Conservation (phyloP, 139 green algal species). For the Yamagishiella unicocca region DNA sequence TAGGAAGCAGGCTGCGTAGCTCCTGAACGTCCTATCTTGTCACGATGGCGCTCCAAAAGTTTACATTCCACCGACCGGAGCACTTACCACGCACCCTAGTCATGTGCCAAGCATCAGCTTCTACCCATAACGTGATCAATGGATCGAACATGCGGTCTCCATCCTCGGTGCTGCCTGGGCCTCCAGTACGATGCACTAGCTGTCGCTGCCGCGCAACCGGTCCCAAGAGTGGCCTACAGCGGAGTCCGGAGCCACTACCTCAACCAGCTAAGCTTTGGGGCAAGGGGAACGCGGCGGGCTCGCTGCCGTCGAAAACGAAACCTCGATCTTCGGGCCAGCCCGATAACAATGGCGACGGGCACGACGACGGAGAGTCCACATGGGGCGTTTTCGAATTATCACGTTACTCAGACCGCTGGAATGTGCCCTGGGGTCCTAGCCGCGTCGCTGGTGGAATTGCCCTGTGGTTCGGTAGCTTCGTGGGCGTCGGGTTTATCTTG, state of each 20-base stretch:
- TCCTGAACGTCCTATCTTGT: too few relatives aligned
- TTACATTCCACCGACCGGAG: too few relatives aligned
- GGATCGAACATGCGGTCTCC: neutral
- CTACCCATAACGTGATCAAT: neutral
- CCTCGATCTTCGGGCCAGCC: neutral
- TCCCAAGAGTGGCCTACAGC: neutral
- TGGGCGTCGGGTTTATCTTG: slow-evolving; percentile 76
- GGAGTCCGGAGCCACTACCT: neutral
- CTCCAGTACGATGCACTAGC: neutral
- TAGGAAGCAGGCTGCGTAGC: too few relatives aligned
- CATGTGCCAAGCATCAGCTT: too few relatives aligned
- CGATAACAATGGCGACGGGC: neutral
- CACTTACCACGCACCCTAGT: too few relatives aligned
- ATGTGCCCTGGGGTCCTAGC: slow-evolving; percentile 80
- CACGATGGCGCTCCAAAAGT: too few relatives aligned
- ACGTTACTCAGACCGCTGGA: slow-evolving; percentile 68
- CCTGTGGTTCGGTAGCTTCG: slow-evolving; percentile 76
- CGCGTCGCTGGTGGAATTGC: slow-evolving; percentile 73
- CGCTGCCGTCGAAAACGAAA: neutral
- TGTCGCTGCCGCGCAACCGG: neutral
- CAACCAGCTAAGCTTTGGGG: slow-evolving; percentile 27
- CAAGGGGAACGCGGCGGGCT: neutral
- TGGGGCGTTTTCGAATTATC: slow-evolving; percentile 71
- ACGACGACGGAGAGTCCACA: neutral
- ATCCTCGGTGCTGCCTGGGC: neutral